phyloP scores from a whole-genome alignment of 179 eudicot species.

The Amaranthus tricolor region DNA sequence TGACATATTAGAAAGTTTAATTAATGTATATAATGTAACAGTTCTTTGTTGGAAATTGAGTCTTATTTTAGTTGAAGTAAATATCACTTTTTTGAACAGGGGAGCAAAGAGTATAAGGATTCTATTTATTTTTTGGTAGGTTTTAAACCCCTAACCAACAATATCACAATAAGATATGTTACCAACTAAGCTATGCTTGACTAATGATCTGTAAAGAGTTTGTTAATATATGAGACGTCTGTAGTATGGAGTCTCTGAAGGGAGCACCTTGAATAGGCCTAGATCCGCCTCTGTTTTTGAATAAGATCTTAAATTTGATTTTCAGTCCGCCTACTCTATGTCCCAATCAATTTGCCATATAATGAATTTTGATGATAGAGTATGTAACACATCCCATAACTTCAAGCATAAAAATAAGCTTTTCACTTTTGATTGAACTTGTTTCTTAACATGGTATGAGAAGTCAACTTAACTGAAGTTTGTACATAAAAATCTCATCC shows the following conservation, averaged over 20 bases:
- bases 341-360: background rate
- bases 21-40: background rate
- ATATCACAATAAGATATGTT: background rate
- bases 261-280: background rate
- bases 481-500: no score
- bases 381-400: background rate
- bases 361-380: background rate
- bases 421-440: background rate
- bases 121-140: background rate
- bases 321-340: background rate
- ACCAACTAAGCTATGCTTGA: no score
- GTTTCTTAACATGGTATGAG: background rate
- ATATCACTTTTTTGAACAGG: background rate
- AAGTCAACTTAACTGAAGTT: background rate
- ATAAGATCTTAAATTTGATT: background rate
- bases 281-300: background rate
- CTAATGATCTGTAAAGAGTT: no score
- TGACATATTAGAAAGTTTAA: slow-evolving; percentile 7
- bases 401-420: background rate
- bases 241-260: no score
- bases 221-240: no score
- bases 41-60: background rate
- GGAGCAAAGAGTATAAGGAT: background rate
- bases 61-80: background rate
- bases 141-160: background rate